Percentiles rank a stretch among this genome's conserved stretches.
These are phyloP conservation scores for Aspergillus jensenii DNA, from an alignment of 2,329 filamentous ascomycete species.

Conservation along the genomic window DNA sequence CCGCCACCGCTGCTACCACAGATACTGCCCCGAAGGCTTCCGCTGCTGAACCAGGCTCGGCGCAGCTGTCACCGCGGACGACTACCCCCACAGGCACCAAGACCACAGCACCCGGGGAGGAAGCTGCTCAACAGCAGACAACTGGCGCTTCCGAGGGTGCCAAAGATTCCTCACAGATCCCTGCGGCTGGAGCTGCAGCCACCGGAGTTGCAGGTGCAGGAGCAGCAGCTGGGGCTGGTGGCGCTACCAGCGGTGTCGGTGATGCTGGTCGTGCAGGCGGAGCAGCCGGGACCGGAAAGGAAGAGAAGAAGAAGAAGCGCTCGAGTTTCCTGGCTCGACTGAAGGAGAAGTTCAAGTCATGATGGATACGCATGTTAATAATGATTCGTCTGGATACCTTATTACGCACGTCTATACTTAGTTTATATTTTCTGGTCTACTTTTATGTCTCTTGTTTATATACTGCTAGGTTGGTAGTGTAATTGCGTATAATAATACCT, in stretches of 20 bases:
- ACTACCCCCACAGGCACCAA: slow-evolving; percentile 9
- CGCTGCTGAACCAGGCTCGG: slow-evolving; percentile 15
- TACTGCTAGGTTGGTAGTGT: slow-evolving; percentile 7
- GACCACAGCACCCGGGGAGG: neutral
- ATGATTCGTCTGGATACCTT: slow-evolving; percentile 25
- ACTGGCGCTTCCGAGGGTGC: neutral
- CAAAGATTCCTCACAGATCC: neutral
- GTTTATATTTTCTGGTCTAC: neutral
- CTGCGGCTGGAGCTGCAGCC: neutral
- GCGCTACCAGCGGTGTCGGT: no score
- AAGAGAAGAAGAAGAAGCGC: slow-evolving; percentile 64
- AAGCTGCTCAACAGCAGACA: neutral
- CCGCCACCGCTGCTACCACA: slow-evolving; percentile 38
- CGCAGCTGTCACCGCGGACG: slow-evolving; percentile 20
- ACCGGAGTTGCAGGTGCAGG: neutral
- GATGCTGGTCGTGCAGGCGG: no score
- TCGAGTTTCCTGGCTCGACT: slow-evolving; percentile 58
- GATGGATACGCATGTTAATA: slow-evolving; percentile 13
- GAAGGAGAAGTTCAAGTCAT: slow-evolving; percentile 54
- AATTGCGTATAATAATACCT: slow-evolving; percentile 2
- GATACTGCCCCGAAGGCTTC: slow-evolving; percentile 37
- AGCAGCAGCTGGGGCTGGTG: neutral
- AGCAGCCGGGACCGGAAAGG: slow-evolving; percentile 5
- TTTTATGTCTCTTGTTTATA: neutral
- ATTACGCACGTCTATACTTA: slow-evolving; percentile 16